Base-by-base conservation (phyloP, 257 asterid species). In the Asclepias syriaca region DNA sequence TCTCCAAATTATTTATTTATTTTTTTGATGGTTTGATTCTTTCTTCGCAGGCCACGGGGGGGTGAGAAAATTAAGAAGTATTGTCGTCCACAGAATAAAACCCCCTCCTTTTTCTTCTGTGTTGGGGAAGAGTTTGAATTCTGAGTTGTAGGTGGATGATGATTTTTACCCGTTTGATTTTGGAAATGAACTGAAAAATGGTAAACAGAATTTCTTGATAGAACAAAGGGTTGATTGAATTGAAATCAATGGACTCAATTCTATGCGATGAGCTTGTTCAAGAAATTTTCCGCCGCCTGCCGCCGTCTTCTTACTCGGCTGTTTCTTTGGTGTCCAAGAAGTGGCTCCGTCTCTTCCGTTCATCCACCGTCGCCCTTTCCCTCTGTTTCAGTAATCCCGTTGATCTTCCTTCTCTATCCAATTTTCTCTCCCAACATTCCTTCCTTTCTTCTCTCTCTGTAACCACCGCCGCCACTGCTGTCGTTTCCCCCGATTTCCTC, bases 231-330 rank as follows among this genome's bases (percentile, higher is more conserved):
- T 24, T 11, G 39, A 34, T 18, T 16, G 29, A 40, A 40, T 34
- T 34, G 39, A 34, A 34, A 34, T 34, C 39, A 34, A 92, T 93
- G 96, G 97, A 87, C 60, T 3, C 86, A 3, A 72, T 89, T 60
- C 85, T 93, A 54, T 88, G 95, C 77, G 98, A 93, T 16, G 97
- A 93, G 79, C 90, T 89, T 57, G 74, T 89, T 57, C 89, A 84
- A 77, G 96, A 93, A 83, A 87, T 93, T 74, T 89, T 93, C 85
- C 87, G 69, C 86, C 97, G 88, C 68, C 79, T 93, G 3, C 96
- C 89, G 9, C 93, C 93, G 19, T 74, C 87, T 13, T 81, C 89
- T 0, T 49, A 79, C 71, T 53, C 90, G 70, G 73, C 93, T 61
- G 80, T 83, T 4, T 74, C 95, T 69, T 86, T 93, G 4, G 97